A percentile compares a stretch with the other conserved stretches of the same genome.
Conservation (phyloP, 345 rosid species). For the Garcia nutans region DNA sequence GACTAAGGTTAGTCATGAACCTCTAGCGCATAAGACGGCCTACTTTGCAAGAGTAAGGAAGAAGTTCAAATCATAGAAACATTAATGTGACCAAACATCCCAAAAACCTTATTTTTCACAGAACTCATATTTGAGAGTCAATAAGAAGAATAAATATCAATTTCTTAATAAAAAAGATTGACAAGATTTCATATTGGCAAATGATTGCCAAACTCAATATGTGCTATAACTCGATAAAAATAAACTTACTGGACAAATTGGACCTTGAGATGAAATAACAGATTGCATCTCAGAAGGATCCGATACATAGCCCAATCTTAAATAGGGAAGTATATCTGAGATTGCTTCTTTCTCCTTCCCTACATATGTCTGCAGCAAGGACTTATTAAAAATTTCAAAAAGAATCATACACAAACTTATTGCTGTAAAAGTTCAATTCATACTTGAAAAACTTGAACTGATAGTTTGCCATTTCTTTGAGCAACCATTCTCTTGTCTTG, state of each 20-base stretch:
- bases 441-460: slow-evolving; percentile 76
- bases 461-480: slow-evolving; percentile 87
- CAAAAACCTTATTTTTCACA: slow-evolving; percentile 4
- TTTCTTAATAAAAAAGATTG: background rate
- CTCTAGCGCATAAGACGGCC: background rate
- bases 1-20: slow-evolving; percentile 6
- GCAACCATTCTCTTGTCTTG: slow-evolving; percentile 96
- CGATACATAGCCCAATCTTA: slow-evolving; percentile 84
- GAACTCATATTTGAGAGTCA: background rate
- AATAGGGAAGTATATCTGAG: slow-evolving; percentile 83
- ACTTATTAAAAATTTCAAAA: slow-evolving; percentile 16
- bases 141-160: background rate
- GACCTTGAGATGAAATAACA: slow-evolving; percentile 94
- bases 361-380: slow-evolving; percentile 52
- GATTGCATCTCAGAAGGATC: slow-evolving; percentile 91
- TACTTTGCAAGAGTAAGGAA: background rate
- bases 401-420: slow-evolving; percentile 15
- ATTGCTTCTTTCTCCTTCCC: slow-evolving; percentile 91
- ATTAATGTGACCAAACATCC: background rate
- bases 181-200: background rate
- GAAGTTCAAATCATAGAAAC: background rate
- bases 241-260: slow-evolving; percentile 79
- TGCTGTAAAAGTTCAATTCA: slow-evolving; percentile 16
- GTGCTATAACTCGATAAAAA: background rate
- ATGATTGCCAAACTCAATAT: background rate